phyloP scores from a whole-genome alignment of 202 grass and related monocot genomes.

The Zoysia matrella region DNA sequence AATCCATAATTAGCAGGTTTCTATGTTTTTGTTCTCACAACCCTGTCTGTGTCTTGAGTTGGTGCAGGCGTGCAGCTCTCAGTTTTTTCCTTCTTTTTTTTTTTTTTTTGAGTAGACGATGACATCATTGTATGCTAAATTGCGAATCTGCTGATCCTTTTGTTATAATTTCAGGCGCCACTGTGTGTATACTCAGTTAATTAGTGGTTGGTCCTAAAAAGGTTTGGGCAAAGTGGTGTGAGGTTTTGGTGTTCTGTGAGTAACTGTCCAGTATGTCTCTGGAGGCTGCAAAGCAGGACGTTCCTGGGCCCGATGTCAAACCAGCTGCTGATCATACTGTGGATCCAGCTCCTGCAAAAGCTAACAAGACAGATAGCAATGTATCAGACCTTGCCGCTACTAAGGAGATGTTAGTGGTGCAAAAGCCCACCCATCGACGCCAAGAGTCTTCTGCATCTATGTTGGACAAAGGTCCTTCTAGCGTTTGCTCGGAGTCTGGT shows the following conservation, averaged over 20 bases:
- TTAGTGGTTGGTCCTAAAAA: neutral
- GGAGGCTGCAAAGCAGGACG: slow-evolving; percentile 30
- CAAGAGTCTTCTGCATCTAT: slow-evolving; percentile 53
- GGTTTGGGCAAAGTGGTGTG: slow-evolving; percentile 1
- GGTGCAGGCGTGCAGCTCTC: too few relatives aligned
- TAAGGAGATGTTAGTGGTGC: slow-evolving; percentile 41
- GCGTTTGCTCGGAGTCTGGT: slow-evolving; percentile 32
- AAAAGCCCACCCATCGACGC: slow-evolving; percentile 32
- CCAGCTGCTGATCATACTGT: neutral
- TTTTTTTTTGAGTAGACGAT: neutral
- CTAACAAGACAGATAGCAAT: neutral
- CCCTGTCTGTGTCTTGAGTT: too few relatives aligned
- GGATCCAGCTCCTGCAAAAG: slow-evolving; percentile 26
- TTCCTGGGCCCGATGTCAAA: slow-evolving; percentile 31
- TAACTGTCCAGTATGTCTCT: slow-evolving; percentile 35
- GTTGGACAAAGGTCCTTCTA: slow-evolving; percentile 60
- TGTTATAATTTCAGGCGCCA: slow-evolving; percentile 21
- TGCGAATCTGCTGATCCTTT: neutral
- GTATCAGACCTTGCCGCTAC: neutral
- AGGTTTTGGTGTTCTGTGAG: neutral
- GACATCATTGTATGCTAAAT: slow-evolving; percentile 1
- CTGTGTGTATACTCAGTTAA: slow-evolving; percentile 3
- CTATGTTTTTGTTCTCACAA: too few relatives aligned
- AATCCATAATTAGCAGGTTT: too few relatives aligned
- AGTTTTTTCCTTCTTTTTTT: neutral